Conservation (phyloP, 2,329 filamentous ascomycete genomes). For the Pseudogymnoascus sp. region DNA sequence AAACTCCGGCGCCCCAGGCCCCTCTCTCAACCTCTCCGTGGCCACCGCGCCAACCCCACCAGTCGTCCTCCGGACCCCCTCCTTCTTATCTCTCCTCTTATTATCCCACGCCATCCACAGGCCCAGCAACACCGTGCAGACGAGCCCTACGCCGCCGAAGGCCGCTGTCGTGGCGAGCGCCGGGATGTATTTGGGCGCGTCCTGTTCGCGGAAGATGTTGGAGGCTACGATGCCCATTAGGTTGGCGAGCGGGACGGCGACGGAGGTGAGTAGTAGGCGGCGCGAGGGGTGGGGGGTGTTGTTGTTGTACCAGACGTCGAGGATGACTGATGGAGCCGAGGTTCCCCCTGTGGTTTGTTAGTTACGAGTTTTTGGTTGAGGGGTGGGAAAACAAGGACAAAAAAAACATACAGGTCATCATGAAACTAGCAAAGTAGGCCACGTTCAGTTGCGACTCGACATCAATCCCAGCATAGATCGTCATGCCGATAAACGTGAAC, state of each 20-base stretch:
- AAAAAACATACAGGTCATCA: constrained; percentile 47
- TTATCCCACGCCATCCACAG: constrained; percentile 53
- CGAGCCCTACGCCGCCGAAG: constrained; percentile 52
- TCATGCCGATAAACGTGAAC: constrained; percentile 68
- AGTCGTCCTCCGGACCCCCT: constrained; percentile 16
- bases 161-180: constrained; percentile 57
- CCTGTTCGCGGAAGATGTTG: constrained; percentile 58
- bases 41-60: constrained; percentile 39
- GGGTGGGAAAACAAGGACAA: not conserved
- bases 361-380: not conserved
- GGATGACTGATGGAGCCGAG: constrained; percentile 23
- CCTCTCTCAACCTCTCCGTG: constrained; percentile 46
- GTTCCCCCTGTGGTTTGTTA: constrained; percentile 18
- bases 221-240: constrained; percentile 60
- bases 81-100: constrained; percentile 17
- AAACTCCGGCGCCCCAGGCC: constrained; percentile 44
- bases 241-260: constrained; percentile 55
- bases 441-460: constrained; percentile 42
- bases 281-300: constrained; percentile 56
- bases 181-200: constrained; percentile 58
- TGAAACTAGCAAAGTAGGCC: constrained; percentile 58
- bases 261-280: constrained; percentile 50
- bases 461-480: constrained; percentile 65
- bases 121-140: constrained; percentile 47
- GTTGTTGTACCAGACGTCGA: constrained; percentile 45